Percentiles rank a stretch among this genome's conserved stretches.
Evolutionary conservation across 495 filamentous ascomycete genomes (phyloP).

Genomic region (Penicillium maclennaniae): DNA sequence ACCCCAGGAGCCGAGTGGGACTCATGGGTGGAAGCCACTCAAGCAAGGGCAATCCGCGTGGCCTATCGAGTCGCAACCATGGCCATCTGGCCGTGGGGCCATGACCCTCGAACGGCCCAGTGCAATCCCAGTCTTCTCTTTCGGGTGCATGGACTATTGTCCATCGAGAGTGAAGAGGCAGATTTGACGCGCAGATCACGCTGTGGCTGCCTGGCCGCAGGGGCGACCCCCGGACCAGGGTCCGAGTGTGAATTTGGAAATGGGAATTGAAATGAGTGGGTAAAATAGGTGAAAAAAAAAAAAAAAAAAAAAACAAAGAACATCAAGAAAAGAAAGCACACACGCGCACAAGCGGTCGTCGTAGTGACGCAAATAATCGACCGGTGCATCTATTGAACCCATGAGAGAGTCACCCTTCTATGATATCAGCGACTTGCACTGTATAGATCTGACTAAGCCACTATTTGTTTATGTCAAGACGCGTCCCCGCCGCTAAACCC

Average conservation of each 20-base stretch:
- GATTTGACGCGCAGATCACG: neutral
- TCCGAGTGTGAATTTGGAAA: neutral
- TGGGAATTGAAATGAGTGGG: neutral
- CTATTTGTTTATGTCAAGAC: slow-evolving; percentile 33
- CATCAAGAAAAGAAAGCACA: neutral
- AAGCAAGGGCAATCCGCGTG: slow-evolving; percentile 14
- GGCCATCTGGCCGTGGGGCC: neutral
- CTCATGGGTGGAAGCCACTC: neutral
- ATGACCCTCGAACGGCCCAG: neutral
- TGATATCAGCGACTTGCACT: too few species aligned
- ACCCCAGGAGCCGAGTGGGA: neutral
- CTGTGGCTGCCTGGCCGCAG: slow-evolving; percentile 10
- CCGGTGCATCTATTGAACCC: neutral
- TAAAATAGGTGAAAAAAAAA: neutral
- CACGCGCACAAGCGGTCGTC: neutral
- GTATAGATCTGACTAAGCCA: neutral
- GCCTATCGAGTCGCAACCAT: slow-evolving; percentile 4
- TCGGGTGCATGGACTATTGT: neutral
- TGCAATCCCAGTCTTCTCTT: neutral
- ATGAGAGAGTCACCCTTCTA: too few species aligned
- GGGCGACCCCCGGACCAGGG: neutral
- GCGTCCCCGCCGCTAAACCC: slow-evolving; percentile 28
- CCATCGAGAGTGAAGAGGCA: neutral
- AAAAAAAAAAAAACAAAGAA: neutral
- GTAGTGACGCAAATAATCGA: neutral